Percentiles rank a stretch among this genome's conserved stretches.
Conservation (phyloP, 2,329 filamentous ascomycete genomes). For the Hymenoscyphus fructigenus region DNA sequence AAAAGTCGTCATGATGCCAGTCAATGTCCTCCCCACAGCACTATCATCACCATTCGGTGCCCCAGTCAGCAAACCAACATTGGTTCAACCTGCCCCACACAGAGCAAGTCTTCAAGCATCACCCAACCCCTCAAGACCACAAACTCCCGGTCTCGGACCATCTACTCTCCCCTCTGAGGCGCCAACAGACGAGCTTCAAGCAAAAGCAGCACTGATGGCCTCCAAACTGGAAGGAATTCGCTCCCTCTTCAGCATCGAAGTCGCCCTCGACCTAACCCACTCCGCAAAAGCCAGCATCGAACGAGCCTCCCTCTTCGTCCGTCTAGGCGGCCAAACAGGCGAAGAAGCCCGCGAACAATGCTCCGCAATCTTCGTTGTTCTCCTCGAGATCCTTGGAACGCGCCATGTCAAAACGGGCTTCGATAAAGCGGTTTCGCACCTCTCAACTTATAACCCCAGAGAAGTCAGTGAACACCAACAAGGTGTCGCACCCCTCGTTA, state of each 20-base stretch:
- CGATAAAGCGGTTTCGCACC: slow-evolving; percentile 85
- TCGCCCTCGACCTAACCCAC: slow-evolving; percentile 87
- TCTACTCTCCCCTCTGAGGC: slow-evolving; percentile 57
- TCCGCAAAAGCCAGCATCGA: slow-evolving; percentile 85
- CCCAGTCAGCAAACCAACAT: slow-evolving; percentile 40
- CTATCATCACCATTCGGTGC: slow-evolving; percentile 45
- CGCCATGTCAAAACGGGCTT: slow-evolving; percentile 92
- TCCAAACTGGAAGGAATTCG: slow-evolving; percentile 91
- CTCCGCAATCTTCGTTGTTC: slow-evolving; percentile 78
- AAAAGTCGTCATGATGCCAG: slow-evolving; percentile 98
- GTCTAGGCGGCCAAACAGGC: slow-evolving; percentile 75
- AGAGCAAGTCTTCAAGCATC: slow-evolving; percentile 34
- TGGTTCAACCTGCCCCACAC: slow-evolving; percentile 26
- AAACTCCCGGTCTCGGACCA: slow-evolving; percentile 47
- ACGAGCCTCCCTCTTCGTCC: slow-evolving; percentile 78
- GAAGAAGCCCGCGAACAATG: slow-evolving; percentile 86
- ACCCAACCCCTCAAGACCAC: slow-evolving; percentile 44
- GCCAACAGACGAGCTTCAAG: slow-evolving; percentile 87
- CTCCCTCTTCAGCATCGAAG: slow-evolving; percentile 92
- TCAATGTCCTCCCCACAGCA: slow-evolving; percentile 77
- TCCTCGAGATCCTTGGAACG: slow-evolving; percentile 81
- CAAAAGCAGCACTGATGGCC: slow-evolving; percentile 97
- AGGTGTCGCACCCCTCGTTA: slow-evolving; percentile 87
- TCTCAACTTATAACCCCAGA: slow-evolving; percentile 87
- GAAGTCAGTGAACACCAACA: slow-evolving; percentile 69